These are phyloP conservation scores for Arabidopsis lyrata DNA, from an alignment of 441 rosid species.

Conservation along the genomic window DNA sequence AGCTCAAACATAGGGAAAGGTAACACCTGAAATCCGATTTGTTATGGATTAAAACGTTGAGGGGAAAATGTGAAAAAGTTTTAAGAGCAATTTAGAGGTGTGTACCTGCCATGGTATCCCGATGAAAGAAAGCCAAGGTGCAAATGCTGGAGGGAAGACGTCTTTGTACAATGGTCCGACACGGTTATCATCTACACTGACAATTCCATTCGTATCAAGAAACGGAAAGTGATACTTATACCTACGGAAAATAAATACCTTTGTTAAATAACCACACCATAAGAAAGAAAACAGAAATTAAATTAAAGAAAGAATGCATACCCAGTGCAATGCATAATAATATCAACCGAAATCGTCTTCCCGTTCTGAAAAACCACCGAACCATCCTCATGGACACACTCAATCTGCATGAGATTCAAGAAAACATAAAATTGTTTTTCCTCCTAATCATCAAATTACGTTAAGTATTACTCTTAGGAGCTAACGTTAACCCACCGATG, in stretches of 20 bases:
- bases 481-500: constrained; percentile 58
- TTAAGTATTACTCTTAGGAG: neutral
- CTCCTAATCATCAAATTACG: neutral
- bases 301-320: constrained; percentile 36
- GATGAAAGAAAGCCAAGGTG: constrained; percentile 81
- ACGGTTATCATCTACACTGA: constrained; percentile 75
- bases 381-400: constrained; percentile 61
- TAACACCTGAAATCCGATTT: constrained; percentile 45
- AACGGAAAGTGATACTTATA: constrained; percentile 82
- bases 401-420: constrained; percentile 54
- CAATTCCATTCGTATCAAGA: constrained; percentile 69
- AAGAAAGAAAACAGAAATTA: neutral
- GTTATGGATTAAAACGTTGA: neutral
- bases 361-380: constrained; percentile 66
- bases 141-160: constrained; percentile 69
- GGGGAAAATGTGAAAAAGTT: neutral
- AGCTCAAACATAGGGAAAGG: constrained; percentile 71
- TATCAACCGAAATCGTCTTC: constrained; percentile 55
- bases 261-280: neutral
- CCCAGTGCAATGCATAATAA: constrained; percentile 86
- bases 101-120: constrained; percentile 83
- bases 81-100: neutral
- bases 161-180: constrained; percentile 82
- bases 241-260: constrained; percentile 42
- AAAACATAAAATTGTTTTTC: neutral